phyloP scores from a whole-genome alignment of 148 eudicot species.

The Beta vulgaris region DNA sequence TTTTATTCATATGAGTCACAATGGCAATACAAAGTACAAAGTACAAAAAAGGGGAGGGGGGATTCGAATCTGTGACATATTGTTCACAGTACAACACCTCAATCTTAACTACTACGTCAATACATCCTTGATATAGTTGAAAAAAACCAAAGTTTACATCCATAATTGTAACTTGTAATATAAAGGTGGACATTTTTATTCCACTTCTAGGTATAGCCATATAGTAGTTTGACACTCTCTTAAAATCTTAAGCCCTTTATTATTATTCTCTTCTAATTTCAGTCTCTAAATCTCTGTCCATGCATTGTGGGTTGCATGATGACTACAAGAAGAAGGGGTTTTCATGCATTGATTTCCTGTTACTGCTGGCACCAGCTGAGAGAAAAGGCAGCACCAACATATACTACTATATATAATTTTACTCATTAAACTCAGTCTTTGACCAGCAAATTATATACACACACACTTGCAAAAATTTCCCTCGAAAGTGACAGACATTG shows the following conservation, averaged over 20 bases:
- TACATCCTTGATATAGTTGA: no score
- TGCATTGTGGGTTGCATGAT: slow-evolving; percentile 36
- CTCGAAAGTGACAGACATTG: slow-evolving; percentile 43
- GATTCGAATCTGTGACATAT: no score
- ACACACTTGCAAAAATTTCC: background rate
- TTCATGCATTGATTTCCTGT: slow-evolving; percentile 39
- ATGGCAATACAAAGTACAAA: no score
- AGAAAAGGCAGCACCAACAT: slow-evolving; percentile 12
- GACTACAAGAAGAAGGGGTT: slow-evolving; percentile 32
- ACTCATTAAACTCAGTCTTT: slow-evolving; percentile 27
- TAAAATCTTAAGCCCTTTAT: no score
- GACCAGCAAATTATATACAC: slow-evolving; percentile 16
- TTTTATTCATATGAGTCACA: no score
- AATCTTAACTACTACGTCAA: no score
- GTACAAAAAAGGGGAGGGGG: no score
- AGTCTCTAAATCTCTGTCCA: background rate
- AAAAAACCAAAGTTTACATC: no score
- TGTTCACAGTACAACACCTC: no score
- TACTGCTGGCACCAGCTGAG: slow-evolving; percentile 19
- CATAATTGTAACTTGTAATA: no score
- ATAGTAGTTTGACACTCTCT: no score
- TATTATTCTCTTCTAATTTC: background rate
- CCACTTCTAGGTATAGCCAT: background rate
- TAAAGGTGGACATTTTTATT: background rate
- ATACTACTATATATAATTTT: background rate